phyloP scores from a whole-genome alignment of 2,329 filamentous ascomycete genomes.

The Tolypocladium endophyticum region DNA sequence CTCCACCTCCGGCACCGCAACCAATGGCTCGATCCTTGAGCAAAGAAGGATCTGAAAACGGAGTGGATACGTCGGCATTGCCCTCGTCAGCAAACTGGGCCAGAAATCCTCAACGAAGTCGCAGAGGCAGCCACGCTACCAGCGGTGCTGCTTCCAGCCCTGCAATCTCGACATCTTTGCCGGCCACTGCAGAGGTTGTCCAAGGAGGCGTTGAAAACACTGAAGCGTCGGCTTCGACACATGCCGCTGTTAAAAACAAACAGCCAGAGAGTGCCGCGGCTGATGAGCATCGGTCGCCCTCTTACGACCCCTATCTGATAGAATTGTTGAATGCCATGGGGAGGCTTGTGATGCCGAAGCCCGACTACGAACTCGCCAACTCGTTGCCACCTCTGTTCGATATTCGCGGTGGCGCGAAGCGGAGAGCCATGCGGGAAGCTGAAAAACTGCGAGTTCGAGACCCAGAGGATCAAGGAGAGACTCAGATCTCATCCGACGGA shows the following conservation, averaged over 20 bases:
- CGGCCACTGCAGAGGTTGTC: slow-evolving; percentile 38
- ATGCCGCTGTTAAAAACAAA: slow-evolving; percentile 7
- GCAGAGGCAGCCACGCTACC: slow-evolving; percentile 68
- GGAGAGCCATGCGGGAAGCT: slow-evolving; percentile 66
- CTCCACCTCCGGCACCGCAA: slow-evolving; percentile 35
- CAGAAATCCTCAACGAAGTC: slow-evolving; percentile 55
- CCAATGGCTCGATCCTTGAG: slow-evolving; percentile 68
- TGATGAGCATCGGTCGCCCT: not conserved
- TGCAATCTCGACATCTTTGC: slow-evolving; percentile 51
- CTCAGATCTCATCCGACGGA: slow-evolving; percentile 50
- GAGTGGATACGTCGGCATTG: slow-evolving; percentile 76
- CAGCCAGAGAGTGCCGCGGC: slow-evolving; percentile 6
- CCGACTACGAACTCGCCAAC: slow-evolving; percentile 11
- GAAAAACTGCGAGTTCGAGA: slow-evolving; percentile 45
- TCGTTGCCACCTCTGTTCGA: slow-evolving; percentile 67
- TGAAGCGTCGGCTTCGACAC: slow-evolving; percentile 15
- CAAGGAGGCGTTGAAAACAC: slow-evolving; percentile 30
- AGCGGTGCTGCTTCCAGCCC: slow-evolving; percentile 77
- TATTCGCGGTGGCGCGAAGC: slow-evolving; percentile 67
- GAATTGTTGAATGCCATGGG: slow-evolving; percentile 26
- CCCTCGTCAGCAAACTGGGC: slow-evolving; percentile 94
- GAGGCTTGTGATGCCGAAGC: slow-evolving; percentile 19
- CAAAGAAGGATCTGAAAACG: slow-evolving; percentile 62
- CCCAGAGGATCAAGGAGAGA: slow-evolving; percentile 36
- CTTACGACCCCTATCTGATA: slow-evolving; percentile 17